Percentiles rank a stretch among this genome's conserved stretches.
phyloP scores from a whole-genome alignment of 2,329 filamentous ascomycete species.

The Byssochlamys sp. region DNA sequence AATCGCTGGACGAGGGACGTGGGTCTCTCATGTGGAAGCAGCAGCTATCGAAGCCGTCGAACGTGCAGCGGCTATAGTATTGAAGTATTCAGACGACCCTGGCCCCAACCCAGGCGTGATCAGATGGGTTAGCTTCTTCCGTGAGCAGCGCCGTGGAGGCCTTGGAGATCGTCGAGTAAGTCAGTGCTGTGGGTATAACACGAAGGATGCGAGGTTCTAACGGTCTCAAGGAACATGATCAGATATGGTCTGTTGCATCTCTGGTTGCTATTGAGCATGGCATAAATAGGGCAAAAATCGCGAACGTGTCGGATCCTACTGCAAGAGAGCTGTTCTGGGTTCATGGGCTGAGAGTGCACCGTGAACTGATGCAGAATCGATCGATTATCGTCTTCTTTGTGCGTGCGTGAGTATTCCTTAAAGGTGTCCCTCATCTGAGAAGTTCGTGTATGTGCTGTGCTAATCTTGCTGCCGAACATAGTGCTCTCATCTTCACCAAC shows the following conservation, averaged over 20 bases:
- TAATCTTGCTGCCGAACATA: not conserved
- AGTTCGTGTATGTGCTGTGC: not conserved
- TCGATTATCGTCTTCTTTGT: not conserved
- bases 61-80: conserved; percentile 5
- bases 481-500: conserved; percentile 8
- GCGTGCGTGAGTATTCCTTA: not conserved
- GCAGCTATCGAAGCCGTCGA: conserved; percentile 2
- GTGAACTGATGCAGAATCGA: not conserved
- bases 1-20: conserved; percentile 10
- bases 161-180: not conserved
- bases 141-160: not conserved
- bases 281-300: not conserved
- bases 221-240: not conserved
- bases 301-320: not conserved
- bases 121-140: not conserved
- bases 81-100: conserved; percentile 3
- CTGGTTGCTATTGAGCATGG: not conserved
- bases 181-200: not conserved
- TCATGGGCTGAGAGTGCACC: not conserved
- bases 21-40: conserved; percentile 11
- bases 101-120: conserved; percentile 4
- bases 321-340: not conserved
- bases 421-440: not conserved
- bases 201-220: not conserved
- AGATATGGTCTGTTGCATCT: not conserved